Conservation (phyloP, 1,284 basidiomycete species). For the Boletellus deceptivus region DNA sequence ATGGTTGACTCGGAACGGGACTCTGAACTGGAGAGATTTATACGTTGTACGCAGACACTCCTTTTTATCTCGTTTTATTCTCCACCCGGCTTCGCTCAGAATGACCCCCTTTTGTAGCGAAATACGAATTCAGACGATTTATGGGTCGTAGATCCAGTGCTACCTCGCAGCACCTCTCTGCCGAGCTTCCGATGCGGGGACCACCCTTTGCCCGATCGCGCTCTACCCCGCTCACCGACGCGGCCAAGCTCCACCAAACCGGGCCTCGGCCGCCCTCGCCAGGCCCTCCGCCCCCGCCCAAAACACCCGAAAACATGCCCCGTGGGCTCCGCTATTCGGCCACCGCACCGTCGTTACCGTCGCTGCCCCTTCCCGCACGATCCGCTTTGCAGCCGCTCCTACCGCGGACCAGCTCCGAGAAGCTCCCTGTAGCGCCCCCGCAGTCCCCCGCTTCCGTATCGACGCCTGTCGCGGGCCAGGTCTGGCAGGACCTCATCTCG, state of each 20-base stretch:
- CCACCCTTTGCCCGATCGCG: conserved; percentile 21
- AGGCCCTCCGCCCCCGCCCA: conserved; percentile 29
- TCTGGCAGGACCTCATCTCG: conserved; percentile 55
- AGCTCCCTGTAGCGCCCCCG: conserved; percentile 8
- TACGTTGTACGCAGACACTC: conserved; percentile 51
- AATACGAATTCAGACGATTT: conserved; percentile 73
- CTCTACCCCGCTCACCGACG: conserved; percentile 9
- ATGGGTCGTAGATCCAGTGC: conserved; percentile 35
- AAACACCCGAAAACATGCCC: conserved; percentile 29
- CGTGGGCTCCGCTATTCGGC: conserved; percentile 12
- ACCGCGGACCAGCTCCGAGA: conserved; percentile 16
- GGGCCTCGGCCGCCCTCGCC: conserved; percentile 19
- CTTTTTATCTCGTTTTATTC: not conserved
- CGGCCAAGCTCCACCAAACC: not conserved
- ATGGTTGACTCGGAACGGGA: conserved; percentile 76
- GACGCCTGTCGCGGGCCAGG: conserved; percentile 24
- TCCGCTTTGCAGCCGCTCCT: conserved; percentile 35
- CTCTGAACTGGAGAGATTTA: conserved; percentile 82
- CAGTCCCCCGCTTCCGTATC: too few species aligned
- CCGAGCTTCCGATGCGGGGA: conserved; percentile 42
- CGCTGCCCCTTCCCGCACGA: conserved; percentile 15
- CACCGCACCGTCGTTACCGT: conserved; percentile 4
- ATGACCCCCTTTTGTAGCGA: conserved; percentile 42
- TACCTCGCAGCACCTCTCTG: conserved; percentile 38
- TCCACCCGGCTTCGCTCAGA: not conserved